Percentiles rank a stretch among this genome's conserved stretches.
Evolutionary conservation across 2,329 filamentous ascomycete species (phyloP).

Genomic region (Fusarium torreyae): DNA sequence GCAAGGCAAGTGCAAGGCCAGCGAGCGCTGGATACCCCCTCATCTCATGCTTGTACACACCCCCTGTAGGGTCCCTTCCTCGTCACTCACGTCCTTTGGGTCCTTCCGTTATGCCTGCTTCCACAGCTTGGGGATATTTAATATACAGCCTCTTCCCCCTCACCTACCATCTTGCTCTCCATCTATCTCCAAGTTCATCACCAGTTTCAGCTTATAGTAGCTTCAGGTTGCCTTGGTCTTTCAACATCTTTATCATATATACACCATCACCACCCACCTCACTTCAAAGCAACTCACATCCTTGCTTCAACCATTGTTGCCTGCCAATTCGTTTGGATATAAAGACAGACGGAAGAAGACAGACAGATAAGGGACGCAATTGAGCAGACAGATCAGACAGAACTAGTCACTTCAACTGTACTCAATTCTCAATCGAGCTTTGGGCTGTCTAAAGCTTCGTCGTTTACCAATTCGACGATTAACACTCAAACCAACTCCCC

Average conservation of each 20-base stretch:
- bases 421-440: conserved; percentile 24
- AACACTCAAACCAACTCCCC: conserved; percentile 22
- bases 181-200: conserved; percentile 45
- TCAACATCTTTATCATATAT: conserved; percentile 21
- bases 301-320: conserved; percentile 15
- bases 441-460: conserved; percentile 37
- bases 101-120: conserved; percentile 33
- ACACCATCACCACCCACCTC: conserved; percentile 22
- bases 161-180: conserved; percentile 41
- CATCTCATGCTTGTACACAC: conserved; percentile 12
- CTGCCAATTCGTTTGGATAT: conserved; percentile 35
- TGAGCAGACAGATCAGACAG: conserved; percentile 21
- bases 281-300: conserved; percentile 30
- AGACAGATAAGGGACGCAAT: conserved; percentile 33
- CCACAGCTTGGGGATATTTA: conserved; percentile 52
- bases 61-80: conserved; percentile 28
- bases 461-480: conserved; percentile 29
- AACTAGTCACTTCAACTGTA: conserved; percentile 13
- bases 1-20: conserved; percentile 6
- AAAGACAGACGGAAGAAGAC: conserved; percentile 35
- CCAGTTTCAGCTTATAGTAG: conserved; percentile 33
- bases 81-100: conserved; percentile 40
- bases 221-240: conserved; percentile 38
- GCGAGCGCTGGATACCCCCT: conserved; percentile 31
- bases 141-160: conserved; percentile 53